Percentiles rank a stretch among this genome's conserved stretches.
Evolutionary conservation across 352 stramenopile genomes (phyloP).

Genomic region (Pythium sp.): DNA sequence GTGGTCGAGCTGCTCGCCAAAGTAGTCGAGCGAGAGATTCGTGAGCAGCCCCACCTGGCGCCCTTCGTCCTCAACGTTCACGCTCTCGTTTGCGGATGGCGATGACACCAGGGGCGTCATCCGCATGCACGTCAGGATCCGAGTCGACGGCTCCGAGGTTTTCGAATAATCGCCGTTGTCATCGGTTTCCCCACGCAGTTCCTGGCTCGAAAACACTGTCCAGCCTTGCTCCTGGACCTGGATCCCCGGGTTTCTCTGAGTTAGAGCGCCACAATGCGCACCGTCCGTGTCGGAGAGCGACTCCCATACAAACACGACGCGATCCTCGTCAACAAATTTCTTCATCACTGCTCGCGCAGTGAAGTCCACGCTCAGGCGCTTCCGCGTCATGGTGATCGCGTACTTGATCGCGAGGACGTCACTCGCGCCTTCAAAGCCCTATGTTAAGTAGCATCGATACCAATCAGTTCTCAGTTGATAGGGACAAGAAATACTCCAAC

Average conservation of each 20-base stretch:
- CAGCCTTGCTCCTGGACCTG: constrained; percentile 9
- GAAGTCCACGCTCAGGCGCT: constrained; percentile 24
- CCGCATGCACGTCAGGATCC: constrained; percentile 27
- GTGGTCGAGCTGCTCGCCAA: constrained; percentile 28
- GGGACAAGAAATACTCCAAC: too few relatives aligned
- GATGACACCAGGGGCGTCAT: constrained; percentile 26
- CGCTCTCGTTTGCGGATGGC: not conserved
- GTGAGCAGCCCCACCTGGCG: constrained; percentile 27
- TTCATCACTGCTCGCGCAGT: constrained; percentile 28
- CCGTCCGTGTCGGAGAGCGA: constrained; percentile 16
- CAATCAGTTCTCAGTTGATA: too few relatives aligned
- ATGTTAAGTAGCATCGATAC: too few relatives aligned
- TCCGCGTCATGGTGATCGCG: constrained; percentile 23
- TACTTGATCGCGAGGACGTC: constrained; percentile 30
- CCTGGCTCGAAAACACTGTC: constrained; percentile 7
- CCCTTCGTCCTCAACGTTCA: constrained; percentile 5
- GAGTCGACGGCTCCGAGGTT: constrained; percentile 5
- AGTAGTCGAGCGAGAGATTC: constrained; percentile 32
- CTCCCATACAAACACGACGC: constrained; percentile 30
- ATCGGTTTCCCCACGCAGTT: not conserved
- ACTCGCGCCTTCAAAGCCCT: constrained; percentile 13
- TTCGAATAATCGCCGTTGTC: not conserved
- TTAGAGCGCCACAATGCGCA: not conserved
- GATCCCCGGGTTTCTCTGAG: not conserved
- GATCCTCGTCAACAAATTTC: constrained; percentile 20